Conservation (phyloP, 208 protist species). For the Trypanosomatidae sp. region DNA sequence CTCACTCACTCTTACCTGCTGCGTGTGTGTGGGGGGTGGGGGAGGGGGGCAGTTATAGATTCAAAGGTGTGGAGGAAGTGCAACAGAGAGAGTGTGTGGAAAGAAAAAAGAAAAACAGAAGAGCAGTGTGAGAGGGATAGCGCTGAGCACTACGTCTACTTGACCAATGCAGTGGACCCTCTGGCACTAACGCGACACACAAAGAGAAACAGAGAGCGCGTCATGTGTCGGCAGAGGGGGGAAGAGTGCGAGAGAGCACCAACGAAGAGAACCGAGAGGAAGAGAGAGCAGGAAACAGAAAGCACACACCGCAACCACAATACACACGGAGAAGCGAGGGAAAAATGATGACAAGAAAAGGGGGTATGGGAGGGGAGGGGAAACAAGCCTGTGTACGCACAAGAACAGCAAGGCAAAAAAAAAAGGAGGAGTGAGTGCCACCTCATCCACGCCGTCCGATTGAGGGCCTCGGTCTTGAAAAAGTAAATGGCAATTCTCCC, state of each 20-base stretch:
- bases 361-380: not conserved
- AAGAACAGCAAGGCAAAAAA: conserved; percentile 16
- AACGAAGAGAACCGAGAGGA: conserved; percentile 1
- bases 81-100: conserved; percentile 1
- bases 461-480: too few species aligned
- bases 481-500: too few species aligned
- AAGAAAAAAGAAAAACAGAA: conserved; percentile 13
- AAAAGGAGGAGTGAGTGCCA: not conserved
- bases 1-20: not conserved
- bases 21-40: not conserved
- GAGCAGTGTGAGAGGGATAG: conserved; percentile 1
- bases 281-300: conserved; percentile 5
- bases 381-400: not conserved
- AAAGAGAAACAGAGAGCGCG: too few species aligned
- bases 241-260: not conserved
- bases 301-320: conserved; percentile 1
- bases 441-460: too few species aligned
- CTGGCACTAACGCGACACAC: too few species aligned
- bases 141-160: not conserved
- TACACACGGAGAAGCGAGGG: not conserved
- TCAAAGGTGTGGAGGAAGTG: not conserved
- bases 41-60: not conserved
- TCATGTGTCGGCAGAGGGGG: not conserved
- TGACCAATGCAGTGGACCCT: not conserved
- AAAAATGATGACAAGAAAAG: conserved; percentile 9